These are phyloP conservation scores for Nitzschia sp. DNA, from an alignment of 108 stramenopile species.

Conservation along the genomic window DNA sequence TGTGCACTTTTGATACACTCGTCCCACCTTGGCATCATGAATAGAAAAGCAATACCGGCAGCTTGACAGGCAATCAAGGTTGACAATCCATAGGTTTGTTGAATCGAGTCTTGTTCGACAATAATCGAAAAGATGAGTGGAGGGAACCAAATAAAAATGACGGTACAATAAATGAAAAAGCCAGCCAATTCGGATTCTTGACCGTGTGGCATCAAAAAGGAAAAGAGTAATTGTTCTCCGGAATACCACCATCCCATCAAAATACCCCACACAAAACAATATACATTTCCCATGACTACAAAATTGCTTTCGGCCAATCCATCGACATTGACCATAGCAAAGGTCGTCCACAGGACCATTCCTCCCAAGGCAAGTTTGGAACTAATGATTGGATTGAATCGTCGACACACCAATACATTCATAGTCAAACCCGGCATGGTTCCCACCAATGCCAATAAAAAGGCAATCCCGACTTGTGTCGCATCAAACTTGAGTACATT, in stretches of 20 bases:
- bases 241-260: slow-evolving; percentile 59
- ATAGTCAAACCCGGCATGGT: slow-evolving; percentile 39
- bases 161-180: slow-evolving; percentile 51
- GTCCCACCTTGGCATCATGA: slow-evolving; percentile 4
- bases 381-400: slow-evolving; percentile 36
- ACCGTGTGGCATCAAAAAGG: slow-evolving; percentile 42
- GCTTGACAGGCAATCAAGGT: neutral
- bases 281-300: slow-evolving; percentile 3
- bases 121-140: slow-evolving; percentile 55
- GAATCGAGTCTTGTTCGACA: slow-evolving; percentile 15
- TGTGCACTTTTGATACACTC: neutral
- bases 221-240: slow-evolving; percentile 46
- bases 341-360: neutral
- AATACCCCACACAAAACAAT: slow-evolving; percentile 29
- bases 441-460: slow-evolving; percentile 35
- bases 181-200: slow-evolving; percentile 64
- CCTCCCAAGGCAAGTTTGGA: slow-evolving; percentile 14
- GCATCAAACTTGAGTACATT: slow-evolving; percentile 36
- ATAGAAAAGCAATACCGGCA: neutral
- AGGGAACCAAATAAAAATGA: slow-evolving; percentile 55
- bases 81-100: slow-evolving; percentile 10
- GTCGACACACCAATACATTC: slow-evolving; percentile 22
- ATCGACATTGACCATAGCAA: neutral
- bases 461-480: slow-evolving; percentile 47
- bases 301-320: neutral